Evolutionary conservation across 1,284 basidiomycete species (phyloP), one percentile per base, ranked within the genome.

Genomic region (Leccinum cinnamomeum): DNA sequence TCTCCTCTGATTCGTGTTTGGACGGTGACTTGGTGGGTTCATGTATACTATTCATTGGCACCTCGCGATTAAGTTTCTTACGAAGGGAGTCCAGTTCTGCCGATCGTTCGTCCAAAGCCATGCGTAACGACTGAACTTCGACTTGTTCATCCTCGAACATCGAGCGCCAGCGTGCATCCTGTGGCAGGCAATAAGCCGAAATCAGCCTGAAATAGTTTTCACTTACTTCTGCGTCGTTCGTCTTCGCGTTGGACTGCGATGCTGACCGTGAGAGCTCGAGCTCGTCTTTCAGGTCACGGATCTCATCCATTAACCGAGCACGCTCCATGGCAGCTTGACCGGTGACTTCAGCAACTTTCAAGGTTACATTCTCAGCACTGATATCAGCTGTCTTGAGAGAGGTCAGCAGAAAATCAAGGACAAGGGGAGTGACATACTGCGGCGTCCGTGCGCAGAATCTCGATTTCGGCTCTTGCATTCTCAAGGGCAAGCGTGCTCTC

Each of bases 401-500:
- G 7, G 48, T 73, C 48, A 70, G 59, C 8, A 5, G 16, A 11
- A 48, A 59, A 39, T 59, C 30, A 11, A 53, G 28, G 35, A 37
- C 11, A 28, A 20, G 7, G 12, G 20, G 3, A 44, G 18, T 11
- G 10, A 80, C 91, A 78, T 74, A 94, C 92, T 37, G 85, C 81
- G 58, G 92, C 78, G 67, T 97, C 95, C 35, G 84, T 80, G 62
- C 95, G 82, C 59, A 97, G 76, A 3, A 81, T 80, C 78, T 98
- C 96, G 25, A 98, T 90, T 74, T 98, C 97, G 8, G 91, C 92
- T 58, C 92, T 81, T n/a, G 95, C 92, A 70, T 89, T 90, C 77
- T 98, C 96, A 16, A 98, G 81, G 2, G 95, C 92, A 41, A 86
- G 81, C n/a, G 89, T 90, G 69, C 91, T 93, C 78, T 98, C 95